These are phyloP conservation scores for Aethionema arabicum DNA, from an alignment of 345 rosid species.

Conservation along the genomic window DNA sequence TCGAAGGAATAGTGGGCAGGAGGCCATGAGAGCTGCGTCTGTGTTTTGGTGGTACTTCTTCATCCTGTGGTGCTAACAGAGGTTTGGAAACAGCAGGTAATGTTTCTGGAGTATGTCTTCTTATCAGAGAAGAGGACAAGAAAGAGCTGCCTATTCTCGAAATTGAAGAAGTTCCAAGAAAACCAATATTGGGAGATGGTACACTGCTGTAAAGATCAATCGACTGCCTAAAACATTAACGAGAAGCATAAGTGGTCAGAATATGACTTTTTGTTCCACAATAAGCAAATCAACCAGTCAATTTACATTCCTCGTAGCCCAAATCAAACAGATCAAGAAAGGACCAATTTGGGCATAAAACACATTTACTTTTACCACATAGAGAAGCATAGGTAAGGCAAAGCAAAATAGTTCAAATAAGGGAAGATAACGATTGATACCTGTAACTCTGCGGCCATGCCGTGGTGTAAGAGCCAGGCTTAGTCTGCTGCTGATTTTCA, in stretches of 20 bases:
- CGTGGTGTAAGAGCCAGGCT: conserved; percentile 60
- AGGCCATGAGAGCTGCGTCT: conserved; percentile 56
- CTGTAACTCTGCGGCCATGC: conserved; percentile 99
- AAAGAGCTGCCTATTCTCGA: conserved; percentile 71
- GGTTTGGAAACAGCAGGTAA: conserved; percentile 54
- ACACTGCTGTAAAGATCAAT: conserved; percentile 90
- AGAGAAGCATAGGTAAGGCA: not conserved
- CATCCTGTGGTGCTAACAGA: conserved; percentile 43
- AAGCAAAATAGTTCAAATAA: not conserved
- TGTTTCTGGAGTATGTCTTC: conserved; percentile 72
- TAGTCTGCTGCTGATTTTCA: conserved; percentile 50
- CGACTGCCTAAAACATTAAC: conserved; percentile 67
- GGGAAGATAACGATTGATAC: conserved; percentile 33
- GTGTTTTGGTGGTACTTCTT: conserved; percentile 38
- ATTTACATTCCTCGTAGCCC: not conserved
- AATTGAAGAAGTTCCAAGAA: conserved; percentile 66
- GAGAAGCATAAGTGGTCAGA: not conserved
- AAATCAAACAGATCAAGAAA: not conserved
- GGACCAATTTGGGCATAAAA: too few species aligned
- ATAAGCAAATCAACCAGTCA: not conserved
- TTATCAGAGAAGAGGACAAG: conserved; percentile 54
- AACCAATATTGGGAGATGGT: conserved; percentile 70
- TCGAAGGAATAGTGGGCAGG: conserved; percentile 50
- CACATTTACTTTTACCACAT: too few species aligned
- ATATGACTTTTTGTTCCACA: not conserved